Conservation (phyloP, 1,284 basidiomycete species). For the Tetrapyrgos nigripes region DNA sequence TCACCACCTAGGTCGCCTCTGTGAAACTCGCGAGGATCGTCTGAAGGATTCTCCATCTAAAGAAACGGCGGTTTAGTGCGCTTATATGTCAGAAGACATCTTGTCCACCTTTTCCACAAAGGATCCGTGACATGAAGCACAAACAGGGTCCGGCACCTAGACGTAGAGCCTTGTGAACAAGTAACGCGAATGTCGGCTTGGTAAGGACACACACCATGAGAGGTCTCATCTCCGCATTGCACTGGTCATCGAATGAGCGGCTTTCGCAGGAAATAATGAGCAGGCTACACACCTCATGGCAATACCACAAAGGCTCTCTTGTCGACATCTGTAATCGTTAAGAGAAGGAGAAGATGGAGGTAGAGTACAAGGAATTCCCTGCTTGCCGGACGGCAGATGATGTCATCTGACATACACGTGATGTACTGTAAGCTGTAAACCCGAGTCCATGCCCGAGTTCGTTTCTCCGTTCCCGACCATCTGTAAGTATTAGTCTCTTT, state of each 20-base stretch:
- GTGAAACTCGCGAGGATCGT: constrained; percentile 76
- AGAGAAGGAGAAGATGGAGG: not conserved
- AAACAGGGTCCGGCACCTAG: constrained; percentile 77
- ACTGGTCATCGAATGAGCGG: constrained; percentile 48
- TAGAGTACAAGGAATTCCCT: not conserved
- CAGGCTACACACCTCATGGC: constrained; percentile 65
- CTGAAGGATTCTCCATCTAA: constrained; percentile 73
- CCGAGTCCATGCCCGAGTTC: not conserved
- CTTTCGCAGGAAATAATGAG: constrained; percentile 16
- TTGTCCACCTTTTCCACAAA: constrained; percentile 76
- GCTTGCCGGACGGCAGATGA: not conserved
- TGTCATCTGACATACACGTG: not conserved
- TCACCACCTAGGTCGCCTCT: constrained; percentile 35
- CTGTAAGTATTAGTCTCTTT: not conserved
- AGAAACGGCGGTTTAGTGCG: constrained; percentile 6
- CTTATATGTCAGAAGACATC: constrained; percentile 4
- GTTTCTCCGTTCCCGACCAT: not conserved
- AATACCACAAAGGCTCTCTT: constrained; percentile 78
- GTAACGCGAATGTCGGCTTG: constrained; percentile 8
- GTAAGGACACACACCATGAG: constrained; percentile 63
- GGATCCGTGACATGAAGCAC: constrained; percentile 71
- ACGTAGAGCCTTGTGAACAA: not conserved
- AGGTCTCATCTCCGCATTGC: constrained; percentile 79
- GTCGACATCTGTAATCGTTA: constrained; percentile 60
- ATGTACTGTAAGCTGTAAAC: not conserved